These are phyloP conservation scores for Kregervanrija pseudodelftensis DNA, from an alignment of 805 yeast genomes.

Conservation along the genomic window DNA sequence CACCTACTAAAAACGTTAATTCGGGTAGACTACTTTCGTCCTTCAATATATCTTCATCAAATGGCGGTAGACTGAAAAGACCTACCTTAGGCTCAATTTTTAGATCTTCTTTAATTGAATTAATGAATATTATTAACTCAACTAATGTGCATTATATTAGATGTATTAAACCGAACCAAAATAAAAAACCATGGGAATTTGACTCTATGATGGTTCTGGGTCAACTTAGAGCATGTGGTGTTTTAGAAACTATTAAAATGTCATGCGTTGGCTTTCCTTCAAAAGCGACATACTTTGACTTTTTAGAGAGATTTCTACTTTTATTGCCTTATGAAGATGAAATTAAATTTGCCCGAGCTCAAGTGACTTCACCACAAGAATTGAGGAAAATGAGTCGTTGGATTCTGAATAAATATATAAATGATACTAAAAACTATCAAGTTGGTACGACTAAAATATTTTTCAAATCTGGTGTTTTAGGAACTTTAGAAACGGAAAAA, in stretches of 20 bases:
- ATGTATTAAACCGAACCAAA: conserved; percentile 94
- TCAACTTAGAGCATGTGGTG: conserved; percentile 97
- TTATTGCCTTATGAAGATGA: conserved; percentile 64
- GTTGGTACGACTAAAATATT: conserved; percentile 89
- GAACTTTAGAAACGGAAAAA: conserved; percentile 79
- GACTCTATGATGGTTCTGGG: conserved; percentile 91
- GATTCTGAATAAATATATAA: conserved; percentile 56
- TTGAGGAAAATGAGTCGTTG: conserved; percentile 59
- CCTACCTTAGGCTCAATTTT: conserved; percentile 94
- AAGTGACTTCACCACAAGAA: conserved; percentile 42
- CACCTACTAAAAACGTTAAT: too few species aligned
- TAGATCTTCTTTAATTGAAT: conserved; percentile 83
- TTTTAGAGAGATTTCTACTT: conserved; percentile 80
- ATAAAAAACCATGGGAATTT: conserved; percentile 90
- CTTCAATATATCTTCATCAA: too few species aligned
- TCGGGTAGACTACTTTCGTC: too few species aligned
- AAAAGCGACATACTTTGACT: conserved; percentile 88
- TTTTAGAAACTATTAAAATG: conserved; percentile 87
- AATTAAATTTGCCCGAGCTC: conserved; percentile 47
- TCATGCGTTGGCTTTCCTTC: conserved; percentile 99
- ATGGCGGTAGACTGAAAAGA: conserved; percentile 43
- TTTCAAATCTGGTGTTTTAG: conserved; percentile 95
- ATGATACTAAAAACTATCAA: conserved; percentile 66
- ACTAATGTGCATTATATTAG: conserved; percentile 95
- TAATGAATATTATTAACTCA: conserved; percentile 86